Base-by-base conservation (phyloP, 805 yeast species). In the Candida tibetensis region DNA sequence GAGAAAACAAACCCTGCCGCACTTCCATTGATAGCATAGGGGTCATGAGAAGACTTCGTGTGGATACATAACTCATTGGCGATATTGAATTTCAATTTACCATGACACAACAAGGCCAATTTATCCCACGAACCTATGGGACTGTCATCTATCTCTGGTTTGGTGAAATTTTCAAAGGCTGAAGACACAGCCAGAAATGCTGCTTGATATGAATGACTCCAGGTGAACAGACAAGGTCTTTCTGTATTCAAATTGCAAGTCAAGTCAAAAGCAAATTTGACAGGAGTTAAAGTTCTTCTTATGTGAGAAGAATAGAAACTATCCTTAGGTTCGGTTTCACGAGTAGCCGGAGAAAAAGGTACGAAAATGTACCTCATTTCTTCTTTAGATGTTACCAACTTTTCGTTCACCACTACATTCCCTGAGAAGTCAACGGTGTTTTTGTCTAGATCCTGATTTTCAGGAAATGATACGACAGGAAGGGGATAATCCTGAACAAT, bases 171-270 rank as follows among this genome's bases (percentile, higher is more conserved):
- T 34, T 66, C 71, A 32, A 69, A 58, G 0, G 73, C 69, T 31
- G 55, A 39, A 40, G 55, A 49, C 1, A 79, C 74, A 17, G 81
- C 72, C 52, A 72, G 72, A 25, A 79, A 60, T 3, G 81, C 82
- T 0, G 86, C 79, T 45, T 72, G 82, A 32, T 79, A 63, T 0
- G 85, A 69, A 40, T 79, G 76, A 34, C 85, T 76, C 86, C 86
- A 82, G 12, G 81, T 71, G 3, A 82, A 60, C 31, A 71, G 60
- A 13, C 82, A 73, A 2, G 82, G 72, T 14, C 65, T 52, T 1
- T 59, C 54, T 0, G 84, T 71, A 17, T 56, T 56, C 9, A 80
- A 69, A 5, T 58, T 45, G 17, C 79, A 70, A 10, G 64, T 57
- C 40, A 79, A 48, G 46, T 80, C 77, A 21, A 76, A 60, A 55